phyloP scores from a whole-genome alignment of 1,284 basidiomycete genomes.

The Boletellus deceptivus region DNA sequence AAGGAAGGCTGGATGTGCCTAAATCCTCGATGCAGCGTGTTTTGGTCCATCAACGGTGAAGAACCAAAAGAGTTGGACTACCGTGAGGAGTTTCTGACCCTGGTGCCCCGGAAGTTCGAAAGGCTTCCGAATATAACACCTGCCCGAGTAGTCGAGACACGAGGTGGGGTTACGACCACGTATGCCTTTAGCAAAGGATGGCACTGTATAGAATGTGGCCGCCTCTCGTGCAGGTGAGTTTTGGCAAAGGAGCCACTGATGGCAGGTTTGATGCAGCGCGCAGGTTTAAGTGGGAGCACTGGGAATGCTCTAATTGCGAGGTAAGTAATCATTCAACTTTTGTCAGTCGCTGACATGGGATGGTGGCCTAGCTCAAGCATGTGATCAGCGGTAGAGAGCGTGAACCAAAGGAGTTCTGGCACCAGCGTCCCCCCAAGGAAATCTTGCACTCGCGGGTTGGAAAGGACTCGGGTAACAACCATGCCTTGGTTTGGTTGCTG shows the following conservation, averaged over 20 bases:
- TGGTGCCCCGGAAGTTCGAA: constrained; percentile 24
- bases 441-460: constrained; percentile 31
- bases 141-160: constrained; percentile 15
- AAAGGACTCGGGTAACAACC: constrained; percentile 28
- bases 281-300: constrained; percentile 70
- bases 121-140: constrained; percentile 38
- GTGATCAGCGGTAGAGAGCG: constrained; percentile 25
- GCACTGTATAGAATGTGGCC: constrained; percentile 65
- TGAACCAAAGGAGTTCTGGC: constrained; percentile 43
- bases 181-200: constrained; percentile 63
- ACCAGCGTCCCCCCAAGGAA: constrained; percentile 26
- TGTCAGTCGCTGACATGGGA: neutral
- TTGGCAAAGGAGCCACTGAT: neutral
- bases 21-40: constrained; percentile 49
- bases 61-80: constrained; percentile 44
- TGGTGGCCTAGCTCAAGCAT: constrained; percentile 11
- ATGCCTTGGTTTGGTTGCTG: neutral
- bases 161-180: constrained; percentile 44
- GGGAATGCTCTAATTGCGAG: constrained; percentile 57
- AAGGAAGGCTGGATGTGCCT: constrained; percentile 60
- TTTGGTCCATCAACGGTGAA: constrained; percentile 46
- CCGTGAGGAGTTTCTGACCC: constrained; percentile 44
- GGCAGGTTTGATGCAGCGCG: constrained; percentile 8
- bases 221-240: constrained; percentile 65
- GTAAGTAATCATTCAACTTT: constrained; percentile 25